Evolutionary conservation across 2,329 filamentous ascomycete genomes (phyloP), one percentile per base, ranked within the genome.

Genomic region (Nigrospora osmanthi): DNA sequence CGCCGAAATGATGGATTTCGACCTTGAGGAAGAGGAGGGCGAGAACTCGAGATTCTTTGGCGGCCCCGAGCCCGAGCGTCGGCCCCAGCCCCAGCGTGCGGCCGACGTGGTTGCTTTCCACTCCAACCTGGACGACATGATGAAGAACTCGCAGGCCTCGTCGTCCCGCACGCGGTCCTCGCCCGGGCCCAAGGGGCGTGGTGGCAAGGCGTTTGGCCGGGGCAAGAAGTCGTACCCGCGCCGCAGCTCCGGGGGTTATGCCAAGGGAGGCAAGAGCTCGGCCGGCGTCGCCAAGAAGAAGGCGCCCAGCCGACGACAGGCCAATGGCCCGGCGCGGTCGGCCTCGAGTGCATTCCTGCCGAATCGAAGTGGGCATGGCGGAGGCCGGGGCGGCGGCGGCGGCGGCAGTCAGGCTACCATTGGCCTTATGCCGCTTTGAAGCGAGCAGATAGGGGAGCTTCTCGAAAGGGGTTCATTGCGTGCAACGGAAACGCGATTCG

Each of bases 1-100:
- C 10, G 55, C 52, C 33, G 50, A 51, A 17, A 47, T 52, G 14
- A 38, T 43, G 14, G 39, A 49, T 45, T 40, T 16, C 17, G 47
- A 32, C 6, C 16, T 33, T 0, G 46, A 50, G 1, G 56, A 55
- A 12, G 49, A 48, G 6, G 51, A 48, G 10, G 56, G 64, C 14
- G 64, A 68, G 43, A 56, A 65, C 28, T 79, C 75, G 2, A 69
- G 67, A 44, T 79, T 73, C 57, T 79, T 78, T 48, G 53, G 47
- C 17, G 11, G 40, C 49, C 19, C 50, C 46, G 35, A 40, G 10
- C 23, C 23, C 5, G 5, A 10, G 23, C 23, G 5, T 28, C 23
- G 23, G 23, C 23, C 23, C 9, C 23, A 28, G 23, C 23, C 23
- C 10, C 23, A 28, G 23, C 23, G 23, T 10, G 6, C 23, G 23